Base-by-base conservation (phyloP, 2,329 filamentous ascomycete species). In the Tolypocladium pustulatum region DNA sequence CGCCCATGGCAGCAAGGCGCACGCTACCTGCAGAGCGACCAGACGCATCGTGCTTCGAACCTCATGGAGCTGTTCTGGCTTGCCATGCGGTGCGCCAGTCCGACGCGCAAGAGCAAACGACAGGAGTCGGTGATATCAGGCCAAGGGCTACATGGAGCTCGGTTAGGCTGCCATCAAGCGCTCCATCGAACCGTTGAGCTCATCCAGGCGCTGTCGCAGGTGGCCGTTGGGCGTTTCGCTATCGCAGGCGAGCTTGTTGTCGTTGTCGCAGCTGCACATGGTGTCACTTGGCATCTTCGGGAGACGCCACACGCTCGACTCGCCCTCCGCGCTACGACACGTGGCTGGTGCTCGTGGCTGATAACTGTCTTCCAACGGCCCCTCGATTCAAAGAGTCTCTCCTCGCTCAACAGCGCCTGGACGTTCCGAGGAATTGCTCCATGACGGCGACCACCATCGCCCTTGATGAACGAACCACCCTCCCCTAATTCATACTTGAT, bases 1-100 rank as follows among this genome's bases (percentile, higher is more conserved):
- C 36, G 72, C 69, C 76, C 77, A 80, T 72, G 73, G 66, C 65
- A 78, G 66, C 61, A 73, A 59, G 57, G 62, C 61, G 61, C 67
- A 67, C 63, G 63, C 57, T 49, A 68, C 57, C 55, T 71, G 60
- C 57, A 68, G 57, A 58, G 58, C 58, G 41, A 63, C 62, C 37
- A 65, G 59, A 52, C 67, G 59, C 71, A 73, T 74, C 43, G 59
- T 72, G 62, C 59, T 61, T 61, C 57, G 57, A 51, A 58, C 52
- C 36, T 65, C 66, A 65, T 66, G 57, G 55, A 62, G 62, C 25
- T 56, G 38, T 53, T 38, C 58, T 57, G 60, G 60, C 62, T 34
- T 32, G 49, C 49, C 17, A 32, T n/a, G 27, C 27, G n/a, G 49
- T n/a, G 49, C 49, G 27, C 49, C 49, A 7, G 27, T n/a, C 30